Base-by-base conservation (phyloP, 176 grass and related monocot species). In the Puccinellia tenuiflora region DNA sequence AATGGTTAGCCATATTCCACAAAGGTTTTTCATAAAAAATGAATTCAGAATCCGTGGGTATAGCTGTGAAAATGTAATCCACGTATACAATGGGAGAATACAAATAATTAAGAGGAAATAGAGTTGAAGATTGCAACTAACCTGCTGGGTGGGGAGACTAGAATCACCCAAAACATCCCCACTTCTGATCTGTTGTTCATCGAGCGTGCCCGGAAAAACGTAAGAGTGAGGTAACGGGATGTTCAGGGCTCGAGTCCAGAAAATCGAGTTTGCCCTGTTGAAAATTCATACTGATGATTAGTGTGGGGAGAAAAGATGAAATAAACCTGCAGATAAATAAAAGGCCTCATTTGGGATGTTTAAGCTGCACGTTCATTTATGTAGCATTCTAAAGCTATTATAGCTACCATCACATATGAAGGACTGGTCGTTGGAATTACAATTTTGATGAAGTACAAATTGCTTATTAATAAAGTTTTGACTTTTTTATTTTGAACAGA, bases 221-320 rank as follows among this genome's bases (percentile, higher is more conserved):
- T 85, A 95, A 59, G 89, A 95, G 90, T 69, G 85, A 88, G 96
- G 92, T 73, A 93, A 71, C 26, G 96, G 92, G 43, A 98, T 86
- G 73, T 95, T 98, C 62, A 98, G 87, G 30, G 92, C 96, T 78
- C 96, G 67, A 70, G 87, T 98, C 96, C 96, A 98, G 75, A 98
- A 98, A 86, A 98, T 89, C 34, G 92, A 95, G 67, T 95, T 98
- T 48, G 92, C 96, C 96, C 96, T 98, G 89, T 50, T 26, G 59
- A 52, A 76, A 53, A 81, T 6, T 15, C 76, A 28, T 55, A 77
- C 21, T 69, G 60, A 33, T 68, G 8, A 87, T 59, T 48, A 81
- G 60, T 24, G 28, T 62, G 38, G 31, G 14, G 5, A 45, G 10
- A 82, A 43, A 55, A 33, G 75, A 75, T 10, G 51, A 22, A 48